These are phyloP conservation scores for Apiotrichum gamsii DNA, from an alignment of 1,284 basidiomycete species.

Conservation along the genomic window DNA sequence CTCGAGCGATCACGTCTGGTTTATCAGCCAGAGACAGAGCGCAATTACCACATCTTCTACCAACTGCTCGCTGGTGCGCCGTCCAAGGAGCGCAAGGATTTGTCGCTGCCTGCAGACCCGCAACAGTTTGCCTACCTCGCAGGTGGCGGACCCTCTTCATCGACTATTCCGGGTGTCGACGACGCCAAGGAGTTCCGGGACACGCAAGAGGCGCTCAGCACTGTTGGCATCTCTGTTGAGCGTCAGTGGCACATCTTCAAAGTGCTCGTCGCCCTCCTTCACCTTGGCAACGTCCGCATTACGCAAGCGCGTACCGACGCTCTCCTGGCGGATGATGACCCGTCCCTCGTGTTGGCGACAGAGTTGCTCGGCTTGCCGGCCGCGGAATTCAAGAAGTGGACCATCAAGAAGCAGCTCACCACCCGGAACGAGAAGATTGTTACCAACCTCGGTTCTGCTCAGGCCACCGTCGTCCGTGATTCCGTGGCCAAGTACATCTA, in stretches of 20 bases:
- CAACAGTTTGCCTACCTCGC: constrained; percentile 84
- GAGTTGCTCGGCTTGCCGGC: constrained; percentile 84
- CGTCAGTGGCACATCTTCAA: constrained; percentile 98
- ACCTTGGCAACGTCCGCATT: constrained; percentile 94
- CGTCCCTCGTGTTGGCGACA: constrained; percentile 72
- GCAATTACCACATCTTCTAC: constrained; percentile 99
- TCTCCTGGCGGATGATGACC: constrained; percentile 75
- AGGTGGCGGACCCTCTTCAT: constrained; percentile 81
- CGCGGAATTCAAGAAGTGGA: constrained; percentile 98
- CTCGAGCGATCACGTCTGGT: constrained; percentile 95
- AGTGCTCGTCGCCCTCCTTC: constrained; percentile 83
- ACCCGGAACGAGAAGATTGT: constrained; percentile 95
- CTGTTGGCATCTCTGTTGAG: constrained; percentile 93
- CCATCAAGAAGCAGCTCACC: constrained; percentile 92
- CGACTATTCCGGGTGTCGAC: constrained; percentile 84
- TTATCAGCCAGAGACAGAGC: constrained; percentile 92
- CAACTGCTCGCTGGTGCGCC: constrained; percentile 97
- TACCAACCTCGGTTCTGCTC: constrained; percentile 73
- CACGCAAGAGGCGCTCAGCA: constrained; percentile 91
- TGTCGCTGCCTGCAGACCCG: constrained; percentile 78
- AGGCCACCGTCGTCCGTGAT: constrained; percentile 92
- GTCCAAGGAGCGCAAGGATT: constrained; percentile 87
- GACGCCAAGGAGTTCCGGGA: constrained; percentile 90
- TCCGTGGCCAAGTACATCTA: constrained; percentile 98
- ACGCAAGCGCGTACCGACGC: constrained; percentile 76